Base-by-base conservation (phyloP, 805 yeast species). In the Monosporozyma siamensis region DNA sequence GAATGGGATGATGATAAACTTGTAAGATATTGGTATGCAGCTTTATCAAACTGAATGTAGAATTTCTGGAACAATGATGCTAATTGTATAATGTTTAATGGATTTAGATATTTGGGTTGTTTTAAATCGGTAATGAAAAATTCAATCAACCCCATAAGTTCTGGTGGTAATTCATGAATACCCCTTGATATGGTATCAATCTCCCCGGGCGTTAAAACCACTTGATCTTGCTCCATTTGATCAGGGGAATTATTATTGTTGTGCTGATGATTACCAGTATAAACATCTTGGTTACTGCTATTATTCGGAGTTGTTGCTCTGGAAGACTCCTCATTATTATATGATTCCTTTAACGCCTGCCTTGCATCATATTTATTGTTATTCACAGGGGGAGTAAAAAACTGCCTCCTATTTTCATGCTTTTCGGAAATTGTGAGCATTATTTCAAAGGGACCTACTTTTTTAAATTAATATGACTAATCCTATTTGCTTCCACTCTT, bases 71-170 rank as follows among this genome's bases (percentile, higher is more conserved):
- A 61, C 9, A 60, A 40, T 7, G 53, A 48, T 4, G 65, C 51
- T 24, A 61, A 38, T 32, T 61, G 65, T 23, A 48, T 17, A 23
- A 56, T 53, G 24, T 46, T 53, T 21, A 61, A 39, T 5, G 66
- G 66, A 25, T 51, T 55, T 18, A 51, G 41, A 40, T 60, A 61
- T 47, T 61, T 61, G 10, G 66, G 66, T 40, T 61, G 62, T 44
- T 60, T 61, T 34, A 61, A 41, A 47, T 60, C 66, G 20, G 50
- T 44, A 18, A 61, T 56, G 44, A 60, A 61, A 7, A 43, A 15
- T 42, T 58, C 61, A 20, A 60, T 52, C 37, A 51, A 34, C 22
- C 45, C 54, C 11, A 54, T 45, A 11, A 60, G 46, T 10, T 59
- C 64, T 4, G 24, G 23, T 6, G 66, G 66, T 24, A 61, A 44